Conservation (phyloP, 1,284 basidiomycete genomes). For the Leccinum subspadiceum region DNA sequence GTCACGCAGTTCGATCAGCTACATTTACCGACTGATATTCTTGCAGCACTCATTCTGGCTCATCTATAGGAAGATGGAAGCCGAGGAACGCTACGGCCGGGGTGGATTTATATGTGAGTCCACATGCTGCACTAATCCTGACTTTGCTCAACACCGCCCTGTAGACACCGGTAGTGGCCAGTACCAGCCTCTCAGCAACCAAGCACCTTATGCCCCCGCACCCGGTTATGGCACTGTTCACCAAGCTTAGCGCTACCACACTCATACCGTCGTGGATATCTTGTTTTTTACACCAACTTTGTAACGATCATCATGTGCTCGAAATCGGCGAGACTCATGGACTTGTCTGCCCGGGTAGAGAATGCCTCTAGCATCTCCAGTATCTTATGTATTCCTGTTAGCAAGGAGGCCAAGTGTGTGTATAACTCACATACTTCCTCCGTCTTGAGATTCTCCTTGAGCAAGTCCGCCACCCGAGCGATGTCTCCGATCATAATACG, state of each 20-base stretch:
- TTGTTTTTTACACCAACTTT: constrained; percentile 36
- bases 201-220: constrained; percentile 13
- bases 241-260: constrained; percentile 7
- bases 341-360: constrained; percentile 63
- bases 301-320: constrained; percentile 67
- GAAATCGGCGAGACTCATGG: constrained; percentile 67
- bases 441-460: constrained; percentile 67
- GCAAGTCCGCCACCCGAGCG: constrained; percentile 49
- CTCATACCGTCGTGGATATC: background rate
- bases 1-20: constrained; percentile 15
- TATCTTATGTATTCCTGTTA: constrained; percentile 44
- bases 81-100: constrained; percentile 71
- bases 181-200: constrained; percentile 24
- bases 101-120: constrained; percentile 63
- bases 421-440: constrained; percentile 54
- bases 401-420: background rate
- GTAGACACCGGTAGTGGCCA: constrained; percentile 31
- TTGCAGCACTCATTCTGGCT: constrained; percentile 61
- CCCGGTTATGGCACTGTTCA: constrained; percentile 27
- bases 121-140: constrained; percentile 4
- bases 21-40: background rate
- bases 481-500: constrained; percentile 65
- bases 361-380: constrained; percentile 73
- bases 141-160: background rate
- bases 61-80: constrained; percentile 75